A percentile compares a stretch with the other conserved stretches of the same genome.
phyloP scores from a whole-genome alignment of 306 rosid genomes.

The Medicago lupulina region DNA sequence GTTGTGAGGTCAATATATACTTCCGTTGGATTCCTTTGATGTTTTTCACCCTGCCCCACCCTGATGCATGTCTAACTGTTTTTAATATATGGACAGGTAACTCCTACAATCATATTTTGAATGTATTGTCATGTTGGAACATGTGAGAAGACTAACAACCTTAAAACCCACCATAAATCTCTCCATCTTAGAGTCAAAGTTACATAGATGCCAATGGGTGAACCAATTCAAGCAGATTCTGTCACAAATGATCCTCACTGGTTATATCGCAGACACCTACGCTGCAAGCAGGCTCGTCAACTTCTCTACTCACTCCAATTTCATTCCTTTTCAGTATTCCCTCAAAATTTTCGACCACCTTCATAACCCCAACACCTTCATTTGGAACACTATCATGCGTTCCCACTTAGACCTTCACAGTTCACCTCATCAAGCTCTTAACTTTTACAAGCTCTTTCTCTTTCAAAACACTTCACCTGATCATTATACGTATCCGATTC shows the following conservation, averaged over 20 bases:
- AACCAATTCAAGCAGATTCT: constrained; percentile 60
- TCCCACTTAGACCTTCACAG: constrained; percentile 56
- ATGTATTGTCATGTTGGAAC: constrained; percentile 7
- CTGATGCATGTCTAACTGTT: neutral
- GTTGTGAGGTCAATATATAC: constrained; percentile 22
- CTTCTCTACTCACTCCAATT: constrained; percentile 52
- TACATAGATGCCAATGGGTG: constrained; percentile 52
- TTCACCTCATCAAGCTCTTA: constrained; percentile 51
- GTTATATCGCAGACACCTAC: constrained; percentile 64
- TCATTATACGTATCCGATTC: constrained; percentile 62
- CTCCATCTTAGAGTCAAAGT: constrained; percentile 51
- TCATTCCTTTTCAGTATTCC: constrained; percentile 53
- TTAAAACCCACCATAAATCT: constrained; percentile 54
- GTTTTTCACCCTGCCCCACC: neutral
- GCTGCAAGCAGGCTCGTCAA: constrained; percentile 74
- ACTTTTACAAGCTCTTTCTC: constrained; percentile 26
- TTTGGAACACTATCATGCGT: constrained; percentile 82
- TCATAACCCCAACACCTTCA: constrained; percentile 66
- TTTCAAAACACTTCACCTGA: constrained; percentile 7
- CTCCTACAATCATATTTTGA: neutral
- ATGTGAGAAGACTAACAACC: constrained; percentile 37
- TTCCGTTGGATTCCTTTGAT: constrained; percentile 26
- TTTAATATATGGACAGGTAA: neutral
- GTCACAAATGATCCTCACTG: constrained; percentile 73
- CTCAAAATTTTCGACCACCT: constrained; percentile 57